These are phyloP conservation scores for Persicaria maculosa DNA, from an alignment of 148 eudicot species.

Conservation along the genomic window DNA sequence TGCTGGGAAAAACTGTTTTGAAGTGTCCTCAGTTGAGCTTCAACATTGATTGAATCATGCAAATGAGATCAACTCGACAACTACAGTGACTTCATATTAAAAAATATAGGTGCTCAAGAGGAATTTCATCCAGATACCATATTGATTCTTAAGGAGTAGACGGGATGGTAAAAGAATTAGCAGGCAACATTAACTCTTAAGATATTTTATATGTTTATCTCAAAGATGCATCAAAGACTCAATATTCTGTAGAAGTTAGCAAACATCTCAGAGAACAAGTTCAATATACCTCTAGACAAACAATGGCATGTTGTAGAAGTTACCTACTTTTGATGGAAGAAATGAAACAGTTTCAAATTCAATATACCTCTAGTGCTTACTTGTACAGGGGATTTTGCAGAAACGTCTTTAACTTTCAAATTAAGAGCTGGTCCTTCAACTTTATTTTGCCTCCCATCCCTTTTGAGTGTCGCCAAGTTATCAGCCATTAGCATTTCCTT, in stretches of 20 bases:
- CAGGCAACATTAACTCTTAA: not conserved
- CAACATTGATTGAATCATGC: not conserved
- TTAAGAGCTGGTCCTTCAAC: not conserved
- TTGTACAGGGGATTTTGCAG: not conserved
- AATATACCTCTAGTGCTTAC: conserved; percentile 11
- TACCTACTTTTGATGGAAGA: not conserved
- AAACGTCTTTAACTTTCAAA: conserved; percentile 4
- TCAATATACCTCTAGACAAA: not conserved
- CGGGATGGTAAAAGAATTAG: no score
- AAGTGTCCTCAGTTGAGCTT: not conserved
- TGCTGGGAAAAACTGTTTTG: conserved; percentile 1
- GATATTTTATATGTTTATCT: not conserved
- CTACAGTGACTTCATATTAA: not conserved
- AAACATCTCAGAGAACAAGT: not conserved
- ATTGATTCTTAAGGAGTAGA: no score
- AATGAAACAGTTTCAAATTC: not conserved
- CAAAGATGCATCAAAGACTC: not conserved
- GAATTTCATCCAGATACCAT: not conserved
- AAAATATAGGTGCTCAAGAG: not conserved
- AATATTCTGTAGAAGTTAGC: not conserved
- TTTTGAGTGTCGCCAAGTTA: not conserved
- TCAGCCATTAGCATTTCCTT: conserved; percentile 5
- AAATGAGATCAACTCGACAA: not conserved
- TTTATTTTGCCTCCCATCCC: conserved; percentile 1
- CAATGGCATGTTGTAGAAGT: not conserved